Base-by-base conservation (phyloP, 805 yeast genomes). In the Candida krabiensis region DNA sequence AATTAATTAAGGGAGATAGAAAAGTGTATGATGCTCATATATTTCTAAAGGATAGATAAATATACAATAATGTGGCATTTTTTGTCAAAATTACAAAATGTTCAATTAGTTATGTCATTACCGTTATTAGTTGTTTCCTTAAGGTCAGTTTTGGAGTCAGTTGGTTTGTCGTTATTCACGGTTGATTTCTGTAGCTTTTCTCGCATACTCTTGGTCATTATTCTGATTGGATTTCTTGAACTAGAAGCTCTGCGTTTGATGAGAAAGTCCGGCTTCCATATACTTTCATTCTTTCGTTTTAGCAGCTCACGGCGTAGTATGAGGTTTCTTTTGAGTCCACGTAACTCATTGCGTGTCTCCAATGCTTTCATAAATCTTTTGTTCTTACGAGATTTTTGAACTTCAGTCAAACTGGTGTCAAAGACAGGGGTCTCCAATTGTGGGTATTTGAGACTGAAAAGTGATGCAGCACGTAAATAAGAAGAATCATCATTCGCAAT, bases 361-460 rank as follows among this genome's bases (percentile, higher is more conserved):
- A 40, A 14, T 3, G 26, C 15, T 26, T 28, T 26, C n/a, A 24
- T 30, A 16, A 21, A 32, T 14, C 17, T 9, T 19, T 35, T 22
- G 13, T 15, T 12, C n/a, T 19, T 15, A 15, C 27, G 23, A n/a
- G 35, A 24, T 13, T 33, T 39, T 28, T 46, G 46, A 4, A 13
- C 16, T 9, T 34, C 15, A 2, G 47, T 33, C 26, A 42, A 19
- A 6, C 41, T 41, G 26, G 26, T 28, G 29, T 43, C 49, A 15
- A 44, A 37, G 4, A 40, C 28, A 8, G 49, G 45, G n/a, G 15
- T 19, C n/a, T 41, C 35, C 5, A 43, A 38, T 17, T 37, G 29
- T 4, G 43, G 41, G 16, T 42, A 43, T 21, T 36, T 35, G 11
- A 49, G 31, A 28, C 49, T 46, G 42, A 49, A 43, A 16, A 49